These are phyloP conservation scores for Agaricus subrufescens DNA, from an alignment of 768 basidiomycete genomes.

Conservation along the genomic window DNA sequence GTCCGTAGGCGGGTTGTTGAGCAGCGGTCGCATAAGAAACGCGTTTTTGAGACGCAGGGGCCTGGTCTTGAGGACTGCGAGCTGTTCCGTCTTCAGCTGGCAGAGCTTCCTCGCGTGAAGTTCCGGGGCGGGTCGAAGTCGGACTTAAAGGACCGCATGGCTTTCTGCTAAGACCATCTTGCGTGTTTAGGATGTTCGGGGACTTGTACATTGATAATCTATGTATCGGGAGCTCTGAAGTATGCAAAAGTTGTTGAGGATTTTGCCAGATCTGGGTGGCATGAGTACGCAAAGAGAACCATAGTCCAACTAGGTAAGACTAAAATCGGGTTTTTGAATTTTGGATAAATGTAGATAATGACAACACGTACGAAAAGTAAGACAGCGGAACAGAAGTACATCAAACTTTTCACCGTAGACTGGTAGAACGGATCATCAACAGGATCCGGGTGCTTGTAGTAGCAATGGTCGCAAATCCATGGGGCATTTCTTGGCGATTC, in stretches of 20 bases:
- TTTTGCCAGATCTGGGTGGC: conserved; percentile 99
- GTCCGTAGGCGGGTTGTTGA: conserved; percentile 40
- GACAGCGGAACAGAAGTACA: conserved; percentile 93
- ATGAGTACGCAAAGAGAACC: conserved; percentile 98
- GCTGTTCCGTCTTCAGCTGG: background rate
- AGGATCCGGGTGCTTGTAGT: conserved; percentile 92
- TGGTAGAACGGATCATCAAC: conserved; percentile 95
- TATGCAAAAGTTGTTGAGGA: conserved; percentile 76
- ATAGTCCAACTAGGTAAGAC: conserved; percentile 96
- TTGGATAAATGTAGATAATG: background rate
- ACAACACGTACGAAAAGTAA: conserved; percentile 72
- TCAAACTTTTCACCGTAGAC: conserved; percentile 87
- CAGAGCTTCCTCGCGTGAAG: conserved; percentile 28
- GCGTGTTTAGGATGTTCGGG: conserved; percentile 10
- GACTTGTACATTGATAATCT: conserved; percentile 63
- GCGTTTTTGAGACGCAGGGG: conserved; percentile 42
- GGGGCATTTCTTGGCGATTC: conserved; percentile 36
- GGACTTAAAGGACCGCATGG: conserved; percentile 23
- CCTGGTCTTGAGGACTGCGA: conserved; percentile 6
- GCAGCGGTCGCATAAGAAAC: conserved; percentile 50
- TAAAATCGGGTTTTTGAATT: conserved; percentile 24
- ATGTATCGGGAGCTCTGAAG: conserved; percentile 51
- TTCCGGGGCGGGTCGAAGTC: conserved; percentile 33
- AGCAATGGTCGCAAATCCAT: conserved; percentile 91
- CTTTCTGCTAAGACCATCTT: conserved; percentile 10